These are phyloP conservation scores for Colletotrichum zoysiae DNA, from an alignment of 2,329 filamentous ascomycete species.

Conservation along the genomic window DNA sequence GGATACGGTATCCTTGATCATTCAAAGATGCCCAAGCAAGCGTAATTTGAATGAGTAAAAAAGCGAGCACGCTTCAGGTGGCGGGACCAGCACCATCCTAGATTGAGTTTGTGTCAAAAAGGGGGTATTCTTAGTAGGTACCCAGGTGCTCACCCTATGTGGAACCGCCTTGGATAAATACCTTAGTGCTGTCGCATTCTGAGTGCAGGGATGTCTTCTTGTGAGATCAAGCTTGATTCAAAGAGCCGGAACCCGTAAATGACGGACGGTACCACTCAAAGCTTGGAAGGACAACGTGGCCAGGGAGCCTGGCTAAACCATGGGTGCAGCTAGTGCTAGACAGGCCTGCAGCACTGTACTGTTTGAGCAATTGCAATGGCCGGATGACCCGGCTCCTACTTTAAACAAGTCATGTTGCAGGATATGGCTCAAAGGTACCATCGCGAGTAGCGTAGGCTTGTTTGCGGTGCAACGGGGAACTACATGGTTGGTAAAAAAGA, in stretches of 20 bases:
- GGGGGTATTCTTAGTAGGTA: not conserved
- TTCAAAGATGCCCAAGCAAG: not conserved
- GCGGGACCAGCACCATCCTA: not conserved
- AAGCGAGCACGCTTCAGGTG: not conserved
- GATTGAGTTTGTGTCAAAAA: not conserved
- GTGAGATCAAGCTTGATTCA: not conserved
- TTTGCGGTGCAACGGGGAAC: not conserved
- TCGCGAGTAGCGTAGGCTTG: slow-evolving; percentile 15
- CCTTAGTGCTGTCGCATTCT: fast-evolving
- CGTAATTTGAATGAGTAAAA: not conserved
- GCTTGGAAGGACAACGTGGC: slow-evolving; percentile 30
- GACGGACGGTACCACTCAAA: slow-evolving; percentile 11
- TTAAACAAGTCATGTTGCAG: slow-evolving; percentile 24
- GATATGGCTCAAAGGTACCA: slow-evolving; percentile 27
- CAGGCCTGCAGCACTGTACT: slow-evolving; percentile 14
- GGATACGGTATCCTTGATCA: not conserved
- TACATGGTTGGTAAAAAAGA: not conserved
- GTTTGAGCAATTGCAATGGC: slow-evolving; percentile 32
- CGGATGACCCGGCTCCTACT: slow-evolving; percentile 29
- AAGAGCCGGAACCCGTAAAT: not conserved
- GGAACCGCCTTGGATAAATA: too few relatives aligned
- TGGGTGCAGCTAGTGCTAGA: slow-evolving; percentile 17
- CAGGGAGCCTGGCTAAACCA: slow-evolving; percentile 26
- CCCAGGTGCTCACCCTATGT: too few relatives aligned
- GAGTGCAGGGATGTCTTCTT: not conserved